These are phyloP conservation scores for Aspergillus sp. DNA, from an alignment of 2,329 filamentous ascomycete species.

Conservation along the genomic window DNA sequence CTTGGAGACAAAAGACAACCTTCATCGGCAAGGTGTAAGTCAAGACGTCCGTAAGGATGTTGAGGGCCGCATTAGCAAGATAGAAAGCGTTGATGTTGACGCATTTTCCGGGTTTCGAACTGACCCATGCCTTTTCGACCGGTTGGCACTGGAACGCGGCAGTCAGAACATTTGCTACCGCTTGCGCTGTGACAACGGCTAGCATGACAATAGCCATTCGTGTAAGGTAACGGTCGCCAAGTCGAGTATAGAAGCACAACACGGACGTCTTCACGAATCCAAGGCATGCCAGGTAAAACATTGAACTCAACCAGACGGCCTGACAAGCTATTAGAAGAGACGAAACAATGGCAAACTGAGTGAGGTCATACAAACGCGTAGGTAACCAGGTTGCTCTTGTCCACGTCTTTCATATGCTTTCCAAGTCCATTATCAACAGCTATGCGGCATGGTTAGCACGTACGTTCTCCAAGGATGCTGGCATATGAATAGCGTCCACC, in stretches of 20 bases:
- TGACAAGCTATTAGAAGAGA: slow-evolving; percentile 6
- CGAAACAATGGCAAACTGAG: neutral
- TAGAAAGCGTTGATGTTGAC: slow-evolving; percentile 43
- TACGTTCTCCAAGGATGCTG: too few relatives aligned
- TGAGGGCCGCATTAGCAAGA: slow-evolving; percentile 47
- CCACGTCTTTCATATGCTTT: slow-evolving; percentile 8
- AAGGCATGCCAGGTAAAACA: slow-evolving; percentile 40
- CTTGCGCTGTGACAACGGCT: slow-evolving; percentile 32
- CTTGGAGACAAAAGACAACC: slow-evolving; percentile 37
- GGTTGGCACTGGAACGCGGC: slow-evolving; percentile 39
- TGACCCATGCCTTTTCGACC: slow-evolving; percentile 32
- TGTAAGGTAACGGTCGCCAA: slow-evolving; percentile 31
- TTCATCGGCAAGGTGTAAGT: slow-evolving; percentile 45
- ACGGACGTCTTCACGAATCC: slow-evolving; percentile 43
- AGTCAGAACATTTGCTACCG: slow-evolving; percentile 33
- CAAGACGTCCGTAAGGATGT: slow-evolving; percentile 51
- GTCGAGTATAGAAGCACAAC: slow-evolving; percentile 37
- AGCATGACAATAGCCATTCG: slow-evolving; percentile 32
- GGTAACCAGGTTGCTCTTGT: slow-evolving; percentile 4
- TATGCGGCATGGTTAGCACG: slow-evolving; percentile 4
- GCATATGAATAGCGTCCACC: slow-evolving; percentile 4
- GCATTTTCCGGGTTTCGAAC: slow-evolving; percentile 29
- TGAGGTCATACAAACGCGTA: slow-evolving; percentile 6
- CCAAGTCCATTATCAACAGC: slow-evolving; percentile 12
- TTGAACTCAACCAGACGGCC: slow-evolving; percentile 40